Percentiles rank a stretch among this genome's conserved stretches.
phyloP scores from a whole-genome alignment of 1,284 basidiomycete species.

The Fereydounia khargensis region DNA sequence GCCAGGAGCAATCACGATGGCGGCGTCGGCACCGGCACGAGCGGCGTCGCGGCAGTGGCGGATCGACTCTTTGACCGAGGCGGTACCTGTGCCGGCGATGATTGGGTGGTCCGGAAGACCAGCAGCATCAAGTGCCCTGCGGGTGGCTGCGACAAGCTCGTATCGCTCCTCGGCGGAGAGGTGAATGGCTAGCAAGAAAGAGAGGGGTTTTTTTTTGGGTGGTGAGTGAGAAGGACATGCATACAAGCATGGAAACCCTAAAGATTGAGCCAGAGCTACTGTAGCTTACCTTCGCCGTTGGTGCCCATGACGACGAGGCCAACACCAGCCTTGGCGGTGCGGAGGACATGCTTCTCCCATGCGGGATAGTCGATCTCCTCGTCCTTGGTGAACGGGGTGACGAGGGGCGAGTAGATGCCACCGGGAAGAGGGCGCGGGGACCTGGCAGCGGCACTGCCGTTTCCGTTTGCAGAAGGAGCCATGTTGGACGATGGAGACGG shows the following conservation, averaged over 20 bases:
- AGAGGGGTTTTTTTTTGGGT: too few species aligned
- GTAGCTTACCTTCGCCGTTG: constrained; percentile 69
- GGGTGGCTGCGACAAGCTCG: constrained; percentile 69
- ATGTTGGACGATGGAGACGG: constrained; percentile 8
- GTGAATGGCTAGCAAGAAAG: constrained; percentile 65
- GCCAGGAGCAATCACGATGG: constrained; percentile 77
- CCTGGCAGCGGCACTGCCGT: constrained; percentile 1
- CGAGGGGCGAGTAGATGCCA: constrained; percentile 81
- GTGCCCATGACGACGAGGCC: constrained; percentile 75
- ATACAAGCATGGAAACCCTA: too few species aligned
- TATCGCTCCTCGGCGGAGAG: constrained; percentile 72
- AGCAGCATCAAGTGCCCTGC: constrained; percentile 69
- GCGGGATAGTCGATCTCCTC: constrained; percentile 78
- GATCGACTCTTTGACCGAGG: constrained; percentile 77
- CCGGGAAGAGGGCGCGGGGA: constrained; percentile 57
- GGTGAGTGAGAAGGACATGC: too few species aligned
- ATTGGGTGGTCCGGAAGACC: constrained; percentile 68
- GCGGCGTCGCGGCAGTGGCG: constrained; percentile 72
- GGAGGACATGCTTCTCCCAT: constrained; percentile 72
- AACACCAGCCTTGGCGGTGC: constrained; percentile 71
- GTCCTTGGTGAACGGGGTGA: constrained; percentile 74
- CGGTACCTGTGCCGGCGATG: constrained; percentile 77
- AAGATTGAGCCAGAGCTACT: too few species aligned
- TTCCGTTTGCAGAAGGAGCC: constrained; percentile 4
- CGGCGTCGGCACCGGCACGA: constrained; percentile 75